Evolutionary conservation across 2,329 filamentous ascomycete genomes (phyloP).

Genomic region (Waltergamsia citrina): DNA sequence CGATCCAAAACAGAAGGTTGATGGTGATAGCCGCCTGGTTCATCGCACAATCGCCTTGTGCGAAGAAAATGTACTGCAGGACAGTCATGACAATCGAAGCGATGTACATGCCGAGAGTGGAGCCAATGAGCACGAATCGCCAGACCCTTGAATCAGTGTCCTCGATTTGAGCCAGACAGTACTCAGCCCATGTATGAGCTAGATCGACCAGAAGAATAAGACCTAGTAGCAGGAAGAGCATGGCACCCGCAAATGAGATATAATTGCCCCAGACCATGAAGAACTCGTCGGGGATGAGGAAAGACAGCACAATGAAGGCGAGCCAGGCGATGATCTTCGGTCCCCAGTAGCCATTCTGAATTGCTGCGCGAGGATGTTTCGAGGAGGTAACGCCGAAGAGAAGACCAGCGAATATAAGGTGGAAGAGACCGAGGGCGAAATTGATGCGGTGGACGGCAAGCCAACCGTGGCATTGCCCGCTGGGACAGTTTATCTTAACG

Average conservation of each 20-base stretch:
- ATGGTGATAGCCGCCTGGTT: conserved; percentile 94
- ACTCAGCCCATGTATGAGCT: conserved; percentile 94
- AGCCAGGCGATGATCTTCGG: conserved; percentile 91
- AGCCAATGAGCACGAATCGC: conserved; percentile 82
- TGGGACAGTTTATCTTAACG: conserved; percentile 87
- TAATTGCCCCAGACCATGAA: conserved; percentile 97
- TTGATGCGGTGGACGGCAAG: conserved; percentile 96
- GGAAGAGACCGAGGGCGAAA: conserved; percentile 91
- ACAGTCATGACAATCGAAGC: conserved; percentile 89
- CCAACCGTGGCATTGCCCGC: conserved; percentile 88
- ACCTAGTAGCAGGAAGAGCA: conserved; percentile 88
- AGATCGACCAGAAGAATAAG: conserved; percentile 89
- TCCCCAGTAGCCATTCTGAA: conserved; percentile 99
- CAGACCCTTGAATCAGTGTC: conserved; percentile 75
- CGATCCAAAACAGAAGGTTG: conserved; percentile 77
- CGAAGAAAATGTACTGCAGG: conserved; percentile 96
- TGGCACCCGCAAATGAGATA: conserved; percentile 76
- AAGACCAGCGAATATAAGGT: conserved; percentile 74
- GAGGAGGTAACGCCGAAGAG: conserved; percentile 81
- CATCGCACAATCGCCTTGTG: conserved; percentile 73
- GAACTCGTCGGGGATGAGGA: conserved; percentile 91
- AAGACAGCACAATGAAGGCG: conserved; percentile 77
- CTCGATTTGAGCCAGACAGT: conserved; percentile 90
- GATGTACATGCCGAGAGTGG: conserved; percentile 88
- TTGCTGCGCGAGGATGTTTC: conserved; percentile 73